Evolutionary conservation across 805 yeast species (phyloP).

Genomic region (Yarrowia yakushimensis): DNA sequence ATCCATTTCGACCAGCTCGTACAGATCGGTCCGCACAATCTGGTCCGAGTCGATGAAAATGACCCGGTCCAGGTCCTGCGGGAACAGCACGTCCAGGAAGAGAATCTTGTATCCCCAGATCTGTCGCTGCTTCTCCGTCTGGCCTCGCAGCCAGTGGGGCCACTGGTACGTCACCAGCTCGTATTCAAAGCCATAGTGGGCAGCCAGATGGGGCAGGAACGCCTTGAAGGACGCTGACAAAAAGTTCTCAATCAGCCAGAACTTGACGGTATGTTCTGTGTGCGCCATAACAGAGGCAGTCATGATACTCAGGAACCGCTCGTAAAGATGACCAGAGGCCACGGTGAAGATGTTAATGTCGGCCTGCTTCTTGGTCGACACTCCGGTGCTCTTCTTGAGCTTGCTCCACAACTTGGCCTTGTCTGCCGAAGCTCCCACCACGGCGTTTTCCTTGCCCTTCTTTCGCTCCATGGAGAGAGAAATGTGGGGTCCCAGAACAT

Average conservation of each 20-base stretch:
- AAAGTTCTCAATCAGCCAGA: slow-evolving; percentile 84
- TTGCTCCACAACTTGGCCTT: slow-evolving; percentile 24
- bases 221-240: slow-evolving; percentile 65
- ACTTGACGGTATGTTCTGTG: slow-evolving; percentile 62
- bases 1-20: slow-evolving; percentile 64
- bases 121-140: slow-evolving; percentile 70
- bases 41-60: slow-evolving; percentile 88
- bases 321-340: slow-evolving; percentile 79
- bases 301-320: slow-evolving; percentile 73
- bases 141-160: slow-evolving; percentile 87
- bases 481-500: not conserved
- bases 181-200: slow-evolving; percentile 58
- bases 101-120: slow-evolving; percentile 87
- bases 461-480: slow-evolving; percentile 39
- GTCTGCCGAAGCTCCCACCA: slow-evolving; percentile 27
- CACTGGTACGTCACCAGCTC: slow-evolving; percentile 83
- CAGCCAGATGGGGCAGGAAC: slow-evolving; percentile 58
- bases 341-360: slow-evolving; percentile 76
- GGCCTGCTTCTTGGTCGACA: slow-evolving; percentile 42
- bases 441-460: slow-evolving; percentile 40
- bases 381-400: slow-evolving; percentile 11
- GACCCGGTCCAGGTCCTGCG: slow-evolving; percentile 67
- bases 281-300: slow-evolving; percentile 68
- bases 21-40: slow-evolving; percentile 69
- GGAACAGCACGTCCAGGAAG: slow-evolving; percentile 83